phyloP scores from a whole-genome alignment of 345 rosid genomes.

The Erysimum cheiranthoides region DNA sequence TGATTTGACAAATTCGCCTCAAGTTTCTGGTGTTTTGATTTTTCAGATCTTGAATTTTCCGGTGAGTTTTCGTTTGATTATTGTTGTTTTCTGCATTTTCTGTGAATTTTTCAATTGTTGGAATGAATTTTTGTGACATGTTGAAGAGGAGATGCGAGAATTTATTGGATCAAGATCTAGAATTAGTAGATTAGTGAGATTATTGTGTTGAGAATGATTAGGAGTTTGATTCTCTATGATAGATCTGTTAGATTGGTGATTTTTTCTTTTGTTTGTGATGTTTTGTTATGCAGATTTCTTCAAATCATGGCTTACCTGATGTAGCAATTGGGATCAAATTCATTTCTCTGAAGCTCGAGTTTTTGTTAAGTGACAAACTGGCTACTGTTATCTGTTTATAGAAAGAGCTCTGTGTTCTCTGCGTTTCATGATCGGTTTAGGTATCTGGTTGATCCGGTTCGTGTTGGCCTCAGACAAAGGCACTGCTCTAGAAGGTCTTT shows the following conservation, averaged over 20 bases:
- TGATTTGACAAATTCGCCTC: slow-evolving; percentile 23
- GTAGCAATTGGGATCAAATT: slow-evolving; percentile 41
- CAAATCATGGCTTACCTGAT: slow-evolving; percentile 43
- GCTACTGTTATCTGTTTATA: slow-evolving; percentile 1
- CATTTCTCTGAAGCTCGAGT: slow-evolving; percentile 29
- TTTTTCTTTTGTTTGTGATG: background rate
- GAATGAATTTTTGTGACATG: background rate
- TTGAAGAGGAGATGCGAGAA: background rate
- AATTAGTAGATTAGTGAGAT: background rate
- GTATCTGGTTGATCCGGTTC: slow-evolving; percentile 34
- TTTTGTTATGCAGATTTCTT: slow-evolving; percentile 22
- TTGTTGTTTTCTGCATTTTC: background rate
- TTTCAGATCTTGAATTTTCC: slow-evolving; percentile 35
- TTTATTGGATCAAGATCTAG: slow-evolving; percentile 38
- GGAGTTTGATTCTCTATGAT: background rate
- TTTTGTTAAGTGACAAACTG: background rate
- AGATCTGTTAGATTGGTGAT: slow-evolving; percentile 36
- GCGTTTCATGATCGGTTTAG: slow-evolving; percentile 59
- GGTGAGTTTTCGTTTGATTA: slow-evolving; percentile 32
- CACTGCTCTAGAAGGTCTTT: slow-evolving; percentile 50
- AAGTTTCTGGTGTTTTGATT: background rate
- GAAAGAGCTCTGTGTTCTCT: slow-evolving; percentile 12
- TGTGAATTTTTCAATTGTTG: background rate
- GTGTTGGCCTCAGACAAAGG: slow-evolving; percentile 53
- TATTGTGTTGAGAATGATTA: background rate